A percentile compares a stretch with the other conserved stretches of the same genome.
These are phyloP conservation scores for Novymonas esmeraldas DNA, from an alignment of 208 protist genomes.

Conservation along the genomic window DNA sequence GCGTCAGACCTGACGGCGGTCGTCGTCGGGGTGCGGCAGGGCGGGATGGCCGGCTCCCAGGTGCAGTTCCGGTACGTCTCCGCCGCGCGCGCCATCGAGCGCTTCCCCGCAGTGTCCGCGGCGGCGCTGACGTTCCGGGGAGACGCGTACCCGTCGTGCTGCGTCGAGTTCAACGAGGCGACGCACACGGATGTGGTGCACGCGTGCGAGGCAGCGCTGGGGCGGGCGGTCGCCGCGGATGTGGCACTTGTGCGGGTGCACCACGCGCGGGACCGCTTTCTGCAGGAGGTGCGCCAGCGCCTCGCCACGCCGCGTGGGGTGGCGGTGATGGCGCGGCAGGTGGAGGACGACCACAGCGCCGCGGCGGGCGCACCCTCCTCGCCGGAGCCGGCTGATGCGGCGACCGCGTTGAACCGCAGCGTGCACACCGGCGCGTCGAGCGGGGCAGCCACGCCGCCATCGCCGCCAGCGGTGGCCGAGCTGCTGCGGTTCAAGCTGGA, in stretches of 20 bases:
- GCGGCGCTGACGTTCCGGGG: constrained; percentile 15
- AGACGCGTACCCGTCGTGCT: constrained; percentile 32
- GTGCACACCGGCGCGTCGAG: not conserved
- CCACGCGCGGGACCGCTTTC: constrained; percentile 60
- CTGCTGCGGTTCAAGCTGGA: constrained; percentile 69
- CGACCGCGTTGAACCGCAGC: constrained; percentile 10
- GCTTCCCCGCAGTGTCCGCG: constrained; percentile 14
- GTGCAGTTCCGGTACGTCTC: constrained; percentile 36
- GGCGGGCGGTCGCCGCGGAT: constrained; percentile 48
- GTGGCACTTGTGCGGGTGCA: constrained; percentile 68
- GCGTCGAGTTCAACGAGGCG: constrained; percentile 59
- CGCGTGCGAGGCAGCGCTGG: constrained; percentile 41
- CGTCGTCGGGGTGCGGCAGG: constrained; percentile 26
- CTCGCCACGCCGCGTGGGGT: constrained; percentile 23
- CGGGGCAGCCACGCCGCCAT: not conserved
- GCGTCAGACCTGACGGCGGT: constrained; percentile 38
- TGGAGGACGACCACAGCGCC: not conserved
- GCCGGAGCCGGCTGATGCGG: not conserved
- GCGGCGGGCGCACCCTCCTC: not conserved
- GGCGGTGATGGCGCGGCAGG: not conserved
- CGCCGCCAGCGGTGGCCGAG: not conserved
- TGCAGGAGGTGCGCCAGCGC: constrained; percentile 18
- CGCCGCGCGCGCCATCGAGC: constrained; percentile 15
- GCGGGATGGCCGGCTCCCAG: constrained; percentile 20
- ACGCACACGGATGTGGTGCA: constrained; percentile 43